Conservation (phyloP, 2,329 filamentous ascomycete genomes). For the Cyphellophora europaea region DNA sequence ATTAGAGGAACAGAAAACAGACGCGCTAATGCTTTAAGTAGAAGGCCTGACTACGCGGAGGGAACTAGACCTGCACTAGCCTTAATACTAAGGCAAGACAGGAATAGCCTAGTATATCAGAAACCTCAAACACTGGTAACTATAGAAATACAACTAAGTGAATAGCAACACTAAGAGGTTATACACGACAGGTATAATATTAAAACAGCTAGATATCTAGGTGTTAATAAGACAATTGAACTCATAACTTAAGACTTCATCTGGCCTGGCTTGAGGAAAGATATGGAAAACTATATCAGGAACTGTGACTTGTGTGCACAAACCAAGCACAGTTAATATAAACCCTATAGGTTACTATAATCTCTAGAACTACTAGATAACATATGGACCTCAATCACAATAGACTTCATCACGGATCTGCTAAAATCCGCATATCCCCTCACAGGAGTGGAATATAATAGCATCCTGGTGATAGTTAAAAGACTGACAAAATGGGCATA, state of each 20-base stretch:
- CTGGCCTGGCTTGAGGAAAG: slow-evolving; percentile 1
- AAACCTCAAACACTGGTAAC: slow-evolving; percentile 1
- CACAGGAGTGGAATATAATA: slow-evolving; percentile 2
- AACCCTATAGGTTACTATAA: slow-evolving; percentile 3
- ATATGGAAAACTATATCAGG: slow-evolving; percentile 5
- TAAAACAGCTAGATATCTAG: slow-evolving; percentile 3
- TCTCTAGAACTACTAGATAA: background rate
- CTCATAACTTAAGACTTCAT: slow-evolving; percentile 4
- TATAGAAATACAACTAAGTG: background rate
- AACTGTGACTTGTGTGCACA: slow-evolving; percentile 5
- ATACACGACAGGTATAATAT: slow-evolving; percentile 3
- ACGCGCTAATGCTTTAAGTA: slow-evolving; percentile 9
- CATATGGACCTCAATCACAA: slow-evolving; percentile 3
- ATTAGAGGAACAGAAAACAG: slow-evolving; percentile 6
- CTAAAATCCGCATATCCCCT: background rate
- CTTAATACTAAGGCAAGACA: slow-evolving; percentile 2
- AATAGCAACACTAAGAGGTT: background rate
- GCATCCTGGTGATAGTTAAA: slow-evolving; percentile 8
- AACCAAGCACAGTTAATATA: slow-evolving; percentile 5
- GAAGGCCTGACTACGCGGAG: slow-evolving; percentile 6
- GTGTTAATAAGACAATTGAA: slow-evolving; percentile 1
- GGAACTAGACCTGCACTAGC: slow-evolving; percentile 1
- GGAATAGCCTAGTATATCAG: background rate
- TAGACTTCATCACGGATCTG: slow-evolving; percentile 8
- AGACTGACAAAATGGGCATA: slow-evolving; percentile 3